Evolutionary conservation across 257 asterid species (phyloP), one percentile per base, ranked within the genome.

Genomic region (Linderniella brevidens): DNA sequence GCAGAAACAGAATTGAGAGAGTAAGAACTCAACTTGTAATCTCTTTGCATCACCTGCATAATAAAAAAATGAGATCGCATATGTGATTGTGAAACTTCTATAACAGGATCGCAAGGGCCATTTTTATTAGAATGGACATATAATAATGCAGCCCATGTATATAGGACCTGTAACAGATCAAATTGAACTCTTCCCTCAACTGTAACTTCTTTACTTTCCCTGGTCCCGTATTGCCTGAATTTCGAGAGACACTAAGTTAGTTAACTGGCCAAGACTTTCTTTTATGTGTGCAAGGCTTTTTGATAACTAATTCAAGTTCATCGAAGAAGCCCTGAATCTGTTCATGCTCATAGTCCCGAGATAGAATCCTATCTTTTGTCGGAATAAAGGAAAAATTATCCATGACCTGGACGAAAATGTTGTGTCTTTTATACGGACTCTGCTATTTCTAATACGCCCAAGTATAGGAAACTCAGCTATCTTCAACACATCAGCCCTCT

Each of bases 131-230:
- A 57, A 41, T 45, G 29, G 13, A 40, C 49, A 52, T 32, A 53
- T 46, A 15, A 35, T 41, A 54, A 41, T 41, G 59, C 58, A 45
- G 62, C 15, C n/a, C 16, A 40, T 11, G 45, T 12, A 40, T 38
- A 45, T 14, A 49, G 44, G 68, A 88, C 98, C 98, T 88, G 96
- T 49, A 88, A 65, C 58, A 88, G 72, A 75, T 88, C 98, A 72
- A 88, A 88, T 53, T 88, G 94, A 50, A 88, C 94, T 75, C 98
- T 81, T 60, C 98, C 98, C 70, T 84, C 98, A 45, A 88, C 49
- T 42, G 92, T 67, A 37, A 88, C 82, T 75, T 88, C 98, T 73
- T 88, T 88, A 77, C 96, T 81, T 62, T 84, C 98, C 58, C 98
- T 77, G 40, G 87, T 88, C 47, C 98, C 98, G 19, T 60, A 71